Conservation (phyloP, 495 filamentous ascomycete genomes). For the Lophiotrema nucula region DNA sequence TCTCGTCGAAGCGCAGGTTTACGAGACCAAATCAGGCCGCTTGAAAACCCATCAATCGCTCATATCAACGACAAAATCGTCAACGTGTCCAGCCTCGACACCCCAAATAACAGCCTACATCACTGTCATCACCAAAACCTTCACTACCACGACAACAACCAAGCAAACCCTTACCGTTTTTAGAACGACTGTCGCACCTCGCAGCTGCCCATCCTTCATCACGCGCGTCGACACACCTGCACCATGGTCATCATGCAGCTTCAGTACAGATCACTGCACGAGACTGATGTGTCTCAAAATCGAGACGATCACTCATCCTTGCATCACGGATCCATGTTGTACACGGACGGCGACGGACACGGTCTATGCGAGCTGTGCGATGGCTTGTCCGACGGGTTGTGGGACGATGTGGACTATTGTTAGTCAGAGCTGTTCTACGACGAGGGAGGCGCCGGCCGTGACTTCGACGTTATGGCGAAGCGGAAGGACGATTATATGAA, state of each 20-base stretch:
- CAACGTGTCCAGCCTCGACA: conserved; percentile 15
- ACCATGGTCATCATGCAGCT: conserved; percentile 7
- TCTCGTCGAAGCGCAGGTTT: too few species aligned
- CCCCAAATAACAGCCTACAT: conserved; percentile 4
- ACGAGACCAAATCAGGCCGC: too few species aligned
- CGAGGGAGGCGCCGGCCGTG: background rate
- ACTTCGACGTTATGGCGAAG: background rate
- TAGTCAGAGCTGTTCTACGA: conserved; percentile 3
- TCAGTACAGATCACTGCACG: conserved; percentile 12
- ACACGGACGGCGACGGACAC: conserved; percentile 18
- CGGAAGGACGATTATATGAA: too few species aligned
- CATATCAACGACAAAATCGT: too few species aligned
- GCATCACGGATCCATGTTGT: conserved; percentile 14
- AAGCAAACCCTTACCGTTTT: background rate
- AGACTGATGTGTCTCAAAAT: conserved; percentile 3
- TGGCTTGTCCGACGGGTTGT: conserved; percentile 9
- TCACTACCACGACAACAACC: background rate
- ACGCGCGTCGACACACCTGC: conserved; percentile 11
- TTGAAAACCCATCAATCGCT: too few species aligned
- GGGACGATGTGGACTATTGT: conserved; percentile 9
- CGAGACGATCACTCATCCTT: conserved; percentile 4
- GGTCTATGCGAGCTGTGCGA: conserved; percentile 4
- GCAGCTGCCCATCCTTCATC: conserved; percentile 12
- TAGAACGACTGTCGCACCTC: background rate
- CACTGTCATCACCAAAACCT: background rate